Evolutionary conservation across 2,329 filamentous ascomycete species (phyloP), one percentile per base, ranked within the genome.

Genomic region (Colletotrichum chrysophilum): DNA sequence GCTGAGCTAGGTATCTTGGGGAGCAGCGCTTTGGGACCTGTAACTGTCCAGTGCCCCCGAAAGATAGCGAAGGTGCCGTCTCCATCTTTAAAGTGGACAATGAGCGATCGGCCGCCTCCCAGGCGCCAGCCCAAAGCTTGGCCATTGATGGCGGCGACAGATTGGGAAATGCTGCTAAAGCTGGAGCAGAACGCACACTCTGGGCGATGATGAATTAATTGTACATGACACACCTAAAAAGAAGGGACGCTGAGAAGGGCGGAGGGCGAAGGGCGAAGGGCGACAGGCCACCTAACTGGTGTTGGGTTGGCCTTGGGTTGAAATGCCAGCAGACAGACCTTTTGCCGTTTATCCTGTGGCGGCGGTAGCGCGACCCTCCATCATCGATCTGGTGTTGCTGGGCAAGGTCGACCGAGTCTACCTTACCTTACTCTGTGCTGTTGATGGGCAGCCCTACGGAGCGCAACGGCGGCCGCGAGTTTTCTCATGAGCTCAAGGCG

Each of bases 1-100:
- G 62, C 72, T 75, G 72, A 67, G 72, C 72, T 67, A 74, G 61
- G 61, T 71, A 56, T 58, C 28, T 61, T 56, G 48, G 36, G 60
- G 48, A 61, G 67, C 60, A 66, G 34, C 30, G 60, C 32, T 61
- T 48, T 43, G 24, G 21, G 36, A 26, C 13, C 48, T 60, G 66
- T 38, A 58, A 64, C 58, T 58, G 30, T 69, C 14, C 7, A 36
- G 52, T 38, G 16, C 38, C 60, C 34, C 26, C 24, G 34, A 66
- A 24, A 7, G 14, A 21, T 66, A 21, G 60, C 48, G 48, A 71
- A 48, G n/a, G 18, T 48, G 43, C 61, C 36, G 66, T 52, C 48
- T 26, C 28, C 48, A 56, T 38, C 30, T 21, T 58, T 38, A 58
- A 62, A 18, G 38, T 43, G 18, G 24, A 52, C 32, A 32, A 48